These are phyloP conservation scores for Polychytrium aggregatum DNA, from an alignment of 192 early-diverging fungal species.

Conservation along the genomic window DNA sequence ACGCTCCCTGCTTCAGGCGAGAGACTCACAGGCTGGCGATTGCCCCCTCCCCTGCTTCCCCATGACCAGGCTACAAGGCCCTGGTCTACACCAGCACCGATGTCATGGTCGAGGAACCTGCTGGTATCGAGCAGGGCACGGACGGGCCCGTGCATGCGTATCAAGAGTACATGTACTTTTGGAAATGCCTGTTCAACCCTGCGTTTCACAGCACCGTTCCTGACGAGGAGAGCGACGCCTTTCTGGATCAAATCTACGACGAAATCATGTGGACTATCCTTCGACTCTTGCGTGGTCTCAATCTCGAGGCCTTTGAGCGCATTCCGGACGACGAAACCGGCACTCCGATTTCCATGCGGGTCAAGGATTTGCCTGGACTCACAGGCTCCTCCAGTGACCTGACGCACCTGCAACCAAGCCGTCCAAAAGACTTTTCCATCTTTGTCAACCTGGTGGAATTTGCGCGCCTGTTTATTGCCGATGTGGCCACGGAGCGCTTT, in stretches of 20 bases:
- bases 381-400: conserved; percentile 31
- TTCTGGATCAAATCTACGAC: conserved; percentile 39
- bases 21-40: too few relatives aligned
- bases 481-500: conserved; percentile 11
- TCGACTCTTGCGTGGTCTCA: conserved; percentile 26
- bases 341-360: too few relatives aligned
- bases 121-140: too few relatives aligned
- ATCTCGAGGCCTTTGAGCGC: conserved; percentile 29
- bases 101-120: too few relatives aligned
- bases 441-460: conserved; percentile 64
- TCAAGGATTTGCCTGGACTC: not conserved
- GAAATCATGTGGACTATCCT: conserved; percentile 30
- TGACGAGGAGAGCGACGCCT: too few relatives aligned
- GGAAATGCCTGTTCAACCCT: conserved; percentile 1
- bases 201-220: too few relatives aligned
- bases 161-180: conserved; percentile 1
- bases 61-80: too few relatives aligned
- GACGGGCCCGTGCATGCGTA: too few relatives aligned
- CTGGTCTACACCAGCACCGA: too few relatives aligned
- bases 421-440: conserved; percentile 52
- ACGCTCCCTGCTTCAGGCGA: too few relatives aligned
- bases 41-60: too few relatives aligned
- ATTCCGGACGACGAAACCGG: conserved; percentile 14
- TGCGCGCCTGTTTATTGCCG: conserved; percentile 33
- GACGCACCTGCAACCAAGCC: conserved; percentile 35